Evolutionary conservation across 2,329 filamentous ascomycete genomes (phyloP).

Genomic region (Stachybotrys elegans): DNA sequence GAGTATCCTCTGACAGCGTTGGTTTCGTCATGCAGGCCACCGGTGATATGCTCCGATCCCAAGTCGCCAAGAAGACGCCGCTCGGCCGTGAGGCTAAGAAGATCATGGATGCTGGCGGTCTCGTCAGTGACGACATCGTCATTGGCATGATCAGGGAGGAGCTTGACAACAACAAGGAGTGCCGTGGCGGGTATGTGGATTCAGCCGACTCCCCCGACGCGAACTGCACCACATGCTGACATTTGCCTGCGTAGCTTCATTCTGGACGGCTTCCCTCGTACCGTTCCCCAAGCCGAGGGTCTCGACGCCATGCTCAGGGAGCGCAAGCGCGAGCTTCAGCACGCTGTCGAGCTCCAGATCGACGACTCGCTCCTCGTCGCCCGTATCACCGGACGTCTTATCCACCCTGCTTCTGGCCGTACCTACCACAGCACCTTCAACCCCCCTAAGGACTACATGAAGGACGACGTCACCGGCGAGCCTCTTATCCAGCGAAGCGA

Average conservation of each 20-base stretch:
- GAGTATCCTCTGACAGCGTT: constrained; percentile 9
- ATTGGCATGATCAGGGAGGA: constrained; percentile 99
- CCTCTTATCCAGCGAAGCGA: constrained; percentile 93
- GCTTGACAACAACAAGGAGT: constrained; percentile 89
- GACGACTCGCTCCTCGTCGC: constrained; percentile 90
- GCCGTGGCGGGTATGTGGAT: constrained; percentile 76
- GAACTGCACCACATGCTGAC: background rate
- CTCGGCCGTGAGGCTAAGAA: constrained; percentile 97
- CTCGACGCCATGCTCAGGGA: constrained; percentile 84
- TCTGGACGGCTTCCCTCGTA: constrained; percentile 96
- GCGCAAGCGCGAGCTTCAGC: constrained; percentile 80
- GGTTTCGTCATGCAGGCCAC: constrained; percentile 70
- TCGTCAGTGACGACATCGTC: constrained; percentile 98
- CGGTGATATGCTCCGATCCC: constrained; percentile 97
- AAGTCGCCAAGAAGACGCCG: constrained; percentile 94
- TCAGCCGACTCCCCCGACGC: constrained; percentile 3
- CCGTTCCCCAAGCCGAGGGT: constrained; percentile 89
- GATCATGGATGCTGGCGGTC: constrained; percentile 98
- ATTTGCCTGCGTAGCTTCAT: constrained; percentile 67
- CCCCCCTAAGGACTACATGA: constrained; percentile 91
- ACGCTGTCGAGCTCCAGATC: constrained; percentile 95
- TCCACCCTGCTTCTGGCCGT: constrained; percentile 93
- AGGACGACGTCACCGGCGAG: constrained; percentile 94
- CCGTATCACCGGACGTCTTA: constrained; percentile 90
- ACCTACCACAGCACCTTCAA: constrained; percentile 99